A percentile compares a stretch with the other conserved stretches of the same genome.
Conservation (phyloP, 768 basidiomycete species). For the Leucogyrophana mollusca region DNA sequence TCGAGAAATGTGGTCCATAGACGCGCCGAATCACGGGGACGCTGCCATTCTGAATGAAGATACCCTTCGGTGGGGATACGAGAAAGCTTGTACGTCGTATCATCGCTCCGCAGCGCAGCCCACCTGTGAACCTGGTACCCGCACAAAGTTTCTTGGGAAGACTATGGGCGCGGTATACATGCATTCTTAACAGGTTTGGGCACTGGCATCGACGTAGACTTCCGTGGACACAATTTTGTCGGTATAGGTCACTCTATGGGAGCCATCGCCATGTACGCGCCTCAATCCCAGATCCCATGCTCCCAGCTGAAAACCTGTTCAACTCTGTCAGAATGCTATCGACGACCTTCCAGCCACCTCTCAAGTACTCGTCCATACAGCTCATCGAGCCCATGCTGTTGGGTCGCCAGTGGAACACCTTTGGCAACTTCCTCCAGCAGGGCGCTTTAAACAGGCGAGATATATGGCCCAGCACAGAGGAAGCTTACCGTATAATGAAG, state of each 20-base stretch:
- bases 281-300: background rate
- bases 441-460: constrained; percentile 43
- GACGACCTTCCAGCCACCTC: constrained; percentile 36
- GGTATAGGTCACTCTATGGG: constrained; percentile 60
- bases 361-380: constrained; percentile 39
- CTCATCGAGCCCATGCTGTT: constrained; percentile 48
- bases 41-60: constrained; percentile 48
- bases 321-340: constrained; percentile 35
- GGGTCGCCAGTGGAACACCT: constrained; percentile 11
- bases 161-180: constrained; percentile 48
- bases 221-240: constrained; percentile 44
- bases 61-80: constrained; percentile 38
- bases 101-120: background rate
- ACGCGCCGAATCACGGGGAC: constrained; percentile 57
- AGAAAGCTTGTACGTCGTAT: constrained; percentile 33
- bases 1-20: constrained; percentile 50
- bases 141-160: constrained; percentile 48
- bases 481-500: constrained; percentile 41
- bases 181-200: constrained; percentile 48
- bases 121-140: background rate
- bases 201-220: constrained; percentile 48
- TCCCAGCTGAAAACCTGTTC: background rate
- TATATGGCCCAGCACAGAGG: constrained; percentile 50
- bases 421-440: constrained; percentile 18
- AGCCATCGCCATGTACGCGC: constrained; percentile 41